Conservation (phyloP, 192 early-diverging fungal genomes). For the Linnemannia elongata region DNA sequence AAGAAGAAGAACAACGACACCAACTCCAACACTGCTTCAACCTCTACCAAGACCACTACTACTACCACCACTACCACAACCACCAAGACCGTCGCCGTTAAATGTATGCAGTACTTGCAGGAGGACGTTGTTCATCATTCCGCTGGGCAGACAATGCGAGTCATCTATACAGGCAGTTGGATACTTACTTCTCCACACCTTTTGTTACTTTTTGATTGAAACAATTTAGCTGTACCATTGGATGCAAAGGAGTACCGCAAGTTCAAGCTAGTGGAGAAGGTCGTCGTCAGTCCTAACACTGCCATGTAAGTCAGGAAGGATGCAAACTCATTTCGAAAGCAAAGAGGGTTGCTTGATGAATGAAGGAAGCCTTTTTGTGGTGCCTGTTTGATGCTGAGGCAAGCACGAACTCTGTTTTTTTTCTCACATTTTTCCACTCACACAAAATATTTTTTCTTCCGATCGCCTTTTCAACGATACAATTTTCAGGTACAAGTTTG, state of each 20-base stretch:
- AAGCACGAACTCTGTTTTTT: not conserved
- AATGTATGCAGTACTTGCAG: not conserved
- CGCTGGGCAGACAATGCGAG: not conserved
- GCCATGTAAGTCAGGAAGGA: slow-evolving; percentile 75
- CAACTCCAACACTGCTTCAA: not conserved
- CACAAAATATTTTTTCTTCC: not conserved
- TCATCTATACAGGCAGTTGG: not conserved
- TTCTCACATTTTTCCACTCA: not conserved
- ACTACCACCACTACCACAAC: not conserved
- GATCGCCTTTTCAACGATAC: not conserved
- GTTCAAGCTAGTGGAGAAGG: slow-evolving; percentile 85
- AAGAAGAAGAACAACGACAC: not conserved
- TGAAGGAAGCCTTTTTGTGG: not conserved
- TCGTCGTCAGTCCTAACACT: slow-evolving; percentile 85
- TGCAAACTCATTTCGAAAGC: not conserved
- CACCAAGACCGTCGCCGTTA: not conserved
- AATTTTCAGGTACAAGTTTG: slow-evolving; percentile 83
- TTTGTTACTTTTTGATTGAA: not conserved
- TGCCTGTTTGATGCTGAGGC: not conserved
- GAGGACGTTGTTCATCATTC: not conserved
- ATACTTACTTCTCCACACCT: not conserved
- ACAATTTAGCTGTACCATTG: slow-evolving; percentile 62
- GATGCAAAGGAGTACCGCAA: slow-evolving; percentile 79
- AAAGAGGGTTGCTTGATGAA: not conserved
- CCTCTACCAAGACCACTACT: not conserved